Base-by-base conservation (phyloP, 148 eudicot genomes). In the Chenopodium suecicum region DNA sequence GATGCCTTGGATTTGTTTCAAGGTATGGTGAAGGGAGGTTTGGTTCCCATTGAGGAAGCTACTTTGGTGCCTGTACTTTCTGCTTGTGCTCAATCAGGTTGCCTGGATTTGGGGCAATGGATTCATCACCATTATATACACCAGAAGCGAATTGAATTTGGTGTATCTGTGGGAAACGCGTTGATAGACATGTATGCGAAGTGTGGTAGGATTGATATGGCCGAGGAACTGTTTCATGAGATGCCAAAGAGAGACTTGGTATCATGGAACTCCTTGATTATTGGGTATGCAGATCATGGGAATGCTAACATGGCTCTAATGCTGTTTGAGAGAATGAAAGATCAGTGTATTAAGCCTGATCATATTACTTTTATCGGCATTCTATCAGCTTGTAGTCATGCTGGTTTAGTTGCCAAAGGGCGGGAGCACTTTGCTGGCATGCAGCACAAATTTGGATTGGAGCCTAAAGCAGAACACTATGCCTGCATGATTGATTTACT, bases 301-400 rank as follows among this genome's bases (percentile, higher is more conserved):
- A 83, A 81, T 67, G 90, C 91, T n/a, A 75, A 77, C 27, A 76
- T 90, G 84, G 94, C 89, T 71, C 70, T 90, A 44, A 76, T 23
- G 77, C 92, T 90, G 63, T 91, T 91, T 63, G 87, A 90, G 63
- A 73, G 70, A 80, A 81, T 89, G 85, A 76, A 34, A 83, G 74
- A 78, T 63, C n/a, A 50, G 81, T 89, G 88, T 31, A 67, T 87
- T 47, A 88, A 86, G 75, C 92, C 94, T 34, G 92, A 91, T 82
- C 84, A 85, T 70, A 86, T 91, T 73, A 91, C 92, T 11, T 88
- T 86, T 52, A 81, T 88, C 3, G 92, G 92, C 5, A 83, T 91
- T 72, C 79, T 91, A 34, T 91, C 94, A 27, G 94, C 91, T 70
- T 91, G 94, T 77, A 89, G 92, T 76, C 94, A 91, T 75, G 90